Evolutionary conservation across 2,329 filamentous ascomycete species (phyloP), one percentile per base, ranked within the genome.

Genomic region (Pyricularia grisea): DNA sequence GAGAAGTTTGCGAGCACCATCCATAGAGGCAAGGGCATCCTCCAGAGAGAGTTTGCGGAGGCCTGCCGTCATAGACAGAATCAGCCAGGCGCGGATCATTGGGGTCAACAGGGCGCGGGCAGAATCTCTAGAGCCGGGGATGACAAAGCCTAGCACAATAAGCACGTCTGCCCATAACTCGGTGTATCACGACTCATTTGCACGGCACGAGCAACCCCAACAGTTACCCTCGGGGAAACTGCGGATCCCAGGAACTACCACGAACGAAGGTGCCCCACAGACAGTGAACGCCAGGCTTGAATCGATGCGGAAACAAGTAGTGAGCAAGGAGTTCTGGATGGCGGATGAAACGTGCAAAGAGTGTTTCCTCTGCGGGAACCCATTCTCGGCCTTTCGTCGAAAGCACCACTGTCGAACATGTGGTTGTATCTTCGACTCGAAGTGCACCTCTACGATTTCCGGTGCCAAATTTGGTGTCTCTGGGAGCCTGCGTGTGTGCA

Each of bases 281-380:
- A 81, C 83, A 66, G 87, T 89, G 70, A 89, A 82, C 73, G 84
- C 86, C 10, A 84, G 86, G 68, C 80, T 90, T 7, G 87, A 88
- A 67, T 90, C 91, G 73, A 90, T 97, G 83, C 88, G 91, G 71
- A 92, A 92, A 74, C 93, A 94, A 75, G 90, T 99, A 9, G 81
- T 98, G 65, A 97, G 92, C 77, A 95, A 94, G 75, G 94, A 98
- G 73, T 98, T 97, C 74, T 98, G 94, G 95, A 99, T 99, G 95
- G 92, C 93, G 70, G 95, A 99, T 76, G 95, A 98, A 76, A 97
- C 96, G 71, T 96, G 94, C 70, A 98, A 97, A 77, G 94, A 97
- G 74, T 99, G 95, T 76, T 99, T 97, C 77, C 87, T 92, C 64
- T 99, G 95, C 75, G 92, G 92, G 64, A 91, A 92, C 70, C 87